Percentiles rank a stretch among this genome's conserved stretches.
Conservation (phyloP, 495 filamentous ascomycete species). For the Aspergillus nidulans region DNA sequence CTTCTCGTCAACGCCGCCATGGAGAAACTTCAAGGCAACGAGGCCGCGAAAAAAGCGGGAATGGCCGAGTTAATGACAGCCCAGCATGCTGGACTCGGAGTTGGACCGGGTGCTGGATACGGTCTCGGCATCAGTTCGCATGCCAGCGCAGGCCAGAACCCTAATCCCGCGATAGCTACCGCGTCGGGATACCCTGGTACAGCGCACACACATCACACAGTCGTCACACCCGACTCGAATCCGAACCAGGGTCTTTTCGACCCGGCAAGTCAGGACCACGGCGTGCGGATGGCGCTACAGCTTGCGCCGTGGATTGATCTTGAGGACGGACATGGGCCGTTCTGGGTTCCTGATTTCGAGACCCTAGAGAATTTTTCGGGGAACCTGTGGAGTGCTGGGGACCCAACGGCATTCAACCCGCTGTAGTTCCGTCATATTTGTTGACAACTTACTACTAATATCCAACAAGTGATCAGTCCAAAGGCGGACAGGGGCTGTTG, state of each 20-base stretch:
- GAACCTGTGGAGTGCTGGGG: slow-evolving; percentile 30
- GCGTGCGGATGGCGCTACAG: slow-evolving; percentile 42
- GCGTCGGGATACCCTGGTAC: background rate
- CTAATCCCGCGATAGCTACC: background rate
- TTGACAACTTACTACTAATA: too few species aligned
- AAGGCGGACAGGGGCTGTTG: background rate
- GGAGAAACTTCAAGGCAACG: slow-evolving; percentile 45
- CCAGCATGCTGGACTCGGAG: slow-evolving; percentile 21
- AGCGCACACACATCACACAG: background rate
- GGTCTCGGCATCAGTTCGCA: background rate
- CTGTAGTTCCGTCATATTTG: slow-evolving; percentile 15
- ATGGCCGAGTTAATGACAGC: slow-evolving; percentile 44
- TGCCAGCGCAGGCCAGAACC: background rate
- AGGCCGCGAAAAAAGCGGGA: slow-evolving; percentile 32
- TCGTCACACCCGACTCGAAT: background rate
- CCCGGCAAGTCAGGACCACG: slow-evolving; percentile 26
- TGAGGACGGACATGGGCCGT: slow-evolving; percentile 33
- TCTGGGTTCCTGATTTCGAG: slow-evolving; percentile 48
- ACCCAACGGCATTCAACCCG: slow-evolving; percentile 32
- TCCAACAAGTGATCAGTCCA: background rate
- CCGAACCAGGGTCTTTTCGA: background rate
- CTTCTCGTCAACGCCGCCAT: slow-evolving; percentile 50
- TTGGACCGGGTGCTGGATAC: background rate
- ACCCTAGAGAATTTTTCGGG: slow-evolving; percentile 39
- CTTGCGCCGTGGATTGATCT: slow-evolving; percentile 46